These are phyloP conservation scores for Hygrophila difformis DNA, from an alignment of 257 asterid genomes.

Conservation along the genomic window DNA sequence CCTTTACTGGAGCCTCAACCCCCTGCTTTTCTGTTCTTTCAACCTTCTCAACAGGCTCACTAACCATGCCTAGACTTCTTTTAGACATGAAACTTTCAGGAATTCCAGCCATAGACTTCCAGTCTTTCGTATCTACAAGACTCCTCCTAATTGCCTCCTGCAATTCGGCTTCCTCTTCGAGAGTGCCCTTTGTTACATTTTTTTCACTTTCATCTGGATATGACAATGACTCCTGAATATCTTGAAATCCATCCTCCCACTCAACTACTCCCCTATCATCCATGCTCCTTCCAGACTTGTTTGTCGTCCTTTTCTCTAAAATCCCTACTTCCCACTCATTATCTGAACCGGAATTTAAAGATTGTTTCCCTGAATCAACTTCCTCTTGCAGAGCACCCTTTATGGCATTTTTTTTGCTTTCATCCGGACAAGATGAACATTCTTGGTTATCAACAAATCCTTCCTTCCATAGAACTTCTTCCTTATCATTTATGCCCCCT, in stretches of 20 bases:
- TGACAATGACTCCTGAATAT: slow-evolving; percentile 27
- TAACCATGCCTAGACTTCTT: slow-evolving; percentile 19
- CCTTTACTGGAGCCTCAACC: slow-evolving; percentile 12
- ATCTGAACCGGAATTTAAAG: slow-evolving; percentile 33
- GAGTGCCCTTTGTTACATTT: slow-evolving; percentile 39
- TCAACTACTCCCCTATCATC: slow-evolving; percentile 52
- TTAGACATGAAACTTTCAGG: slow-evolving; percentile 18
- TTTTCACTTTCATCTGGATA: slow-evolving; percentile 24
- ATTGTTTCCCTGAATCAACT: slow-evolving; percentile 1
- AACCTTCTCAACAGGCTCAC: slow-evolving; percentile 12
- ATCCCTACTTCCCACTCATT: slow-evolving; percentile 55
- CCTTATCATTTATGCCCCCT: slow-evolving; percentile 9
- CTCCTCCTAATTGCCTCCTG: slow-evolving; percentile 79
- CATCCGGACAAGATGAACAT: too few species aligned
- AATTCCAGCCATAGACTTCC: slow-evolving; percentile 17
- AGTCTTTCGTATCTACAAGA: slow-evolving; percentile 41
- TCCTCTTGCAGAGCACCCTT: too few species aligned
- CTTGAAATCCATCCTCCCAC: slow-evolving; percentile 79
- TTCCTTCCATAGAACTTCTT: too few species aligned
- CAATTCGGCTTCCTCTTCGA: slow-evolving; percentile 58
- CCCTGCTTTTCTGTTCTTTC: slow-evolving; percentile 25
- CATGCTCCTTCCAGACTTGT: slow-evolving; percentile 23
- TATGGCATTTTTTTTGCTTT: too few species aligned
- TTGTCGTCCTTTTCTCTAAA: slow-evolving; percentile 26
- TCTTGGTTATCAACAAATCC: too few species aligned